Conservation (phyloP, 129 eudicot genomes). For the Helianthus annuus region HanXRQr2.0-SUNRISE NC_035434.2:7902737-7903236, state of each 20-base stretch:
- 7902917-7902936: constrained; percentile 15
- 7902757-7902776: too few species aligned
- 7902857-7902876: constrained; percentile 85
- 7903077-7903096: constrained; percentile 60
- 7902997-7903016: constrained; percentile 89
- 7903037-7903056: constrained; percentile 71
- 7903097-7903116: constrained; percentile 73
- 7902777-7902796: too few species aligned
- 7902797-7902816: too few species aligned
- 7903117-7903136: constrained; percentile 53
- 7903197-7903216: constrained; percentile 72
- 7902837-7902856: constrained; percentile 4
- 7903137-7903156: constrained; percentile 73
- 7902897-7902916: constrained; percentile 64
- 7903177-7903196: constrained; percentile 82
- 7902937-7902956: constrained; percentile 49
- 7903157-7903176: constrained; percentile 77
- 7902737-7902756: too few species aligned
- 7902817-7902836: not conserved
- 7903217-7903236: constrained; percentile 50
- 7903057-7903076: constrained; percentile 44
- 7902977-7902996: constrained; percentile 66
- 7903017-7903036: constrained; percentile 89
- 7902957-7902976: constrained; percentile 52
- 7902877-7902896: constrained; percentile 61